Base-by-base conservation (phyloP, 2,329 filamentous ascomycete species). In the Aspergillus puulaauensis region DNA sequence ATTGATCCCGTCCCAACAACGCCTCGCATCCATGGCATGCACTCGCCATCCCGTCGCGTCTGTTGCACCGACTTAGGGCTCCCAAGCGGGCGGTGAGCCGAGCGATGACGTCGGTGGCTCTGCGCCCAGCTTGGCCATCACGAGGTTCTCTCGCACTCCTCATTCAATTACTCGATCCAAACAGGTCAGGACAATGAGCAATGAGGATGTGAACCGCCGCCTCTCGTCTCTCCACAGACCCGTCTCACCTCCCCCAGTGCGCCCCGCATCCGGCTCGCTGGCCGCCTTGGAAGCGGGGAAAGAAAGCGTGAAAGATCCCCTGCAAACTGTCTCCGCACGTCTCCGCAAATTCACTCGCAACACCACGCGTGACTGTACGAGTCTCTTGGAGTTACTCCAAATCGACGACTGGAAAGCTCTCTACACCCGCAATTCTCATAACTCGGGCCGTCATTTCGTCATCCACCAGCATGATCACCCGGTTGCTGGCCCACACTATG, bases 391-490 rank as follows among this genome's bases (percentile, higher is more conserved):
- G 2, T 15, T 45, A 6, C 27, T 47, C 6, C 23, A 24, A 33
- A n/a, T 47, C 24, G 45, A 45, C 6, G 70, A 74, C 1, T 84
- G 80, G 70, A 58, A 68, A 23, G 65, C 73, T 3, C 68, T 84
- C 2, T 85, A 84, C 65, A 64, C 66, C n/a, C 70, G 75, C 11
- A 83, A 82, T 61, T 69, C 77, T 50, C 72, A 79, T 56, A 55
- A 68, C 0, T 59, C 78, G 44, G 82, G 82, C 8, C 71, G 72
- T 21, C 85, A 87, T 69, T 90, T 90, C 66, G 83, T 90, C 52
- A 80, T 90, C 39, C 87, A 90, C 69, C 87, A 91, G 67, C 87
- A 91, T 68, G 87, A 90, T 66, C 88, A 90, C 68, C 88, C 88
- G 1, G 70, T 89, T 44, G 86, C 88, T 9, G 87, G 88, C 23